A percentile compares a stretch with the other conserved stretches of the same genome.
phyloP scores from a whole-genome alignment of 2,329 filamentous ascomycete genomes.

The Hypomyces perniciosus region DNA sequence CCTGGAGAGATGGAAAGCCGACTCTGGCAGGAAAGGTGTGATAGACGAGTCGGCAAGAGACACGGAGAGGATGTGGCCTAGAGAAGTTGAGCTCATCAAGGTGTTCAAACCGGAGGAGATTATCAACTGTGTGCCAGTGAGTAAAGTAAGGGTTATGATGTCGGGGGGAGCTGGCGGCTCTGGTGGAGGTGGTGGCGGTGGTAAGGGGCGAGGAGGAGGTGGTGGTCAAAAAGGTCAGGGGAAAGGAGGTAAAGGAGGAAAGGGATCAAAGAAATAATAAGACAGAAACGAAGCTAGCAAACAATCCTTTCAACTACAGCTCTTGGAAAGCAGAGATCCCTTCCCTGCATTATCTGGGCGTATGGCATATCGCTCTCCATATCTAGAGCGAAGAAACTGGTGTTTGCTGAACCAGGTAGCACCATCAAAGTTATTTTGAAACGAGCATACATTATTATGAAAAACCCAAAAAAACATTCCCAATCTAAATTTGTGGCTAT shows the following conservation, averaged over 20 bases:
- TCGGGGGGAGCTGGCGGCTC: conserved; percentile 46
- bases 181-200: conserved; percentile 32
- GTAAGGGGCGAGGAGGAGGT: conserved; percentile 8
- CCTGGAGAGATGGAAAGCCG: conserved; percentile 70
- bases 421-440: not conserved
- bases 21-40: conserved; percentile 50
- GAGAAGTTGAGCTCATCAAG: conserved; percentile 80
- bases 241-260: conserved; percentile 32
- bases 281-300: not conserved
- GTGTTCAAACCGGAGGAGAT: conserved; percentile 76
- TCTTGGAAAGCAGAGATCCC: no score
- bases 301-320: not conserved
- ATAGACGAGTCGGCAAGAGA: conserved; percentile 57
- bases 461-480: not conserved
- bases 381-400: no score
- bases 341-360: no score
- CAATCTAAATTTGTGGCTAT: not conserved
- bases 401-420: no score
- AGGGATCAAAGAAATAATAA: conserved; percentile 37
- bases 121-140: conserved; percentile 72
- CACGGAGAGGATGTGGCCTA: conserved; percentile 73
- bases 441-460: not conserved
- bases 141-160: conserved; percentile 75
- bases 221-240: conserved; percentile 21
- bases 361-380: no score